Percentiles rank a stretch among this genome's conserved stretches.
Evolutionary conservation across 305 asterid species (phyloP).

Genomic region (Solanum hybrid): DNA sequence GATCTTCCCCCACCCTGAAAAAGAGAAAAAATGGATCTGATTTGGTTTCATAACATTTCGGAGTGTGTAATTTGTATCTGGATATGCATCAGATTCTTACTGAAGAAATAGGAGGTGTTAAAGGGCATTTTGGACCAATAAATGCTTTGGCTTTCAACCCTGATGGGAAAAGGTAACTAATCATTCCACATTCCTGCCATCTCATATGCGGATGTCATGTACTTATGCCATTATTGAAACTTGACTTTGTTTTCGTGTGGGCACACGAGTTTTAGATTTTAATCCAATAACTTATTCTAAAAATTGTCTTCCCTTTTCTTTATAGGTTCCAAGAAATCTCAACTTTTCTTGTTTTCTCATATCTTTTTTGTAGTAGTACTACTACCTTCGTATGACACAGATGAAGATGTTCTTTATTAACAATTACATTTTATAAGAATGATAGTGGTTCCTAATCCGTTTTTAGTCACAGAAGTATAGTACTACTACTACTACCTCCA

Average conservation of each 20-base stretch:
- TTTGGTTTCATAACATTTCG: not conserved
- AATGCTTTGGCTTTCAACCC: slow-evolving; percentile 94
- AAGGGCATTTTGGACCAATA: slow-evolving; percentile 94
- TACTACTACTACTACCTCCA: not conserved
- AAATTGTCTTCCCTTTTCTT: not conserved
- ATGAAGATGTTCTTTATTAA: not conserved
- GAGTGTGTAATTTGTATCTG: slow-evolving; percentile 1
- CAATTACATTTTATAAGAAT: not conserved
- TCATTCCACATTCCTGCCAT: not conserved
- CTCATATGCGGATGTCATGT: not conserved
- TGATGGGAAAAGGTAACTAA: slow-evolving; percentile 67
- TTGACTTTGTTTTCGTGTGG: not conserved
- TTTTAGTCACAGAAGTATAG: not conserved
- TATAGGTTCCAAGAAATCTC: not conserved
- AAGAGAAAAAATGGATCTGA: not conserved
- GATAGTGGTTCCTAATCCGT: not conserved
- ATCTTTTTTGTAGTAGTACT: not conserved
- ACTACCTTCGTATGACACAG: not conserved
- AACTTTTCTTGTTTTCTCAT: not conserved
- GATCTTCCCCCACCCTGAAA: not conserved
- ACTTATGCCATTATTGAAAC: not conserved
- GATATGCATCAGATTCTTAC: slow-evolving; percentile 49
- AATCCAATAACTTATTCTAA: not conserved
- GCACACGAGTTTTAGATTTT: not conserved
- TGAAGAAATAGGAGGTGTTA: slow-evolving; percentile 86